Evolutionary conservation across 139 green algal species (phyloP).

Genomic region (Tetradesmus obliquus): DNA sequence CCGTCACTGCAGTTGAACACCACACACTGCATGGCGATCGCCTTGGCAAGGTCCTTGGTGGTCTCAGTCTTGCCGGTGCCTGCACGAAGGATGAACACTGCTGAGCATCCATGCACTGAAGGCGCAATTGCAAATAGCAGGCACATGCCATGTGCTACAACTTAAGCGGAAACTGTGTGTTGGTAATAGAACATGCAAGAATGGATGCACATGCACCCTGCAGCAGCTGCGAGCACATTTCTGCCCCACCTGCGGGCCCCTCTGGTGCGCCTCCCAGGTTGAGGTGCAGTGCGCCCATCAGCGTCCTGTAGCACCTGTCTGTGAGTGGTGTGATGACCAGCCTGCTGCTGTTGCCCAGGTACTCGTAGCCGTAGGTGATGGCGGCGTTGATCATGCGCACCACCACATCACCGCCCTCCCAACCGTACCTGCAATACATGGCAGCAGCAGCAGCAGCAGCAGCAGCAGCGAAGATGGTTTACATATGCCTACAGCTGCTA

Average conservation of each 20-base stretch:
- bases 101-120: not conserved
- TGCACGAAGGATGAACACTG: not conserved
- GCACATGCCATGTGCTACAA: not conserved
- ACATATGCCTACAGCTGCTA: too few relatives aligned
- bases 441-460: slow-evolving; percentile 28
- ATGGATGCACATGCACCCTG: not conserved
- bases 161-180: not conserved
- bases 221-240: not conserved
- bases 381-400: slow-evolving; percentile 85
- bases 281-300: slow-evolving; percentile 80
- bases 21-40: slow-evolving; percentile 85
- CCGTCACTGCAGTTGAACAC: slow-evolving; percentile 93
- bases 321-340: slow-evolving; percentile 73
- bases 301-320: slow-evolving; percentile 77
- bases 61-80: slow-evolving; percentile 84
- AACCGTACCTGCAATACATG: slow-evolving; percentile 63
- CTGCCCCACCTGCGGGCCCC: slow-evolving; percentile 65
- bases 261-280: slow-evolving; percentile 58
- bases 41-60: slow-evolving; percentile 80
- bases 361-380: slow-evolving; percentile 69
- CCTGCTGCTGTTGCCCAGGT: slow-evolving; percentile 61
- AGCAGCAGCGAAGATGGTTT: not conserved
- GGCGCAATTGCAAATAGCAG: not conserved
- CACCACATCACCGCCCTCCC: slow-evolving; percentile 75
- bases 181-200: not conserved